Percentiles rank a stretch among this genome's conserved stretches.
phyloP scores from a whole-genome alignment of 805 yeast species.

The Saccharomycopsis javanensis region DNA sequence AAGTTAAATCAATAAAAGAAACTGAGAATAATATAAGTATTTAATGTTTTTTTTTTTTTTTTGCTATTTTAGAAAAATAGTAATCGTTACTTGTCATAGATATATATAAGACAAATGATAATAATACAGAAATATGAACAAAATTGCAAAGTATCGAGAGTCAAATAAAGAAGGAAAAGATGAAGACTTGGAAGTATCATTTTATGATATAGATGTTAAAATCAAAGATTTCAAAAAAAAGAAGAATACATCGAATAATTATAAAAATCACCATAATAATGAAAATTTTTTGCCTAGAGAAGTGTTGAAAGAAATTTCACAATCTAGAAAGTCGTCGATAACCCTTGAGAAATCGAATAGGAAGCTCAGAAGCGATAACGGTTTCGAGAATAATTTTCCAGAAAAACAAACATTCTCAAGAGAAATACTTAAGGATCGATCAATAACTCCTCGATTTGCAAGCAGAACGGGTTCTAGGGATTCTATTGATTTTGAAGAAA shows the following conservation, averaged over 20 bases:
- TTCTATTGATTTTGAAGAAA: not conserved
- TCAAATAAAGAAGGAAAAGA: slow-evolving; percentile 11
- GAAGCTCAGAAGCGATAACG: not conserved
- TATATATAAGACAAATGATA: too few relatives aligned
- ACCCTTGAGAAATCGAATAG: not conserved
- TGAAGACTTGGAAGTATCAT: slow-evolving; percentile 15
- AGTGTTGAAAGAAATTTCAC: not conserved
- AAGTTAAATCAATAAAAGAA: too few relatives aligned
- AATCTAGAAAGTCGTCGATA: not conserved
- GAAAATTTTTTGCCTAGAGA: not conserved
- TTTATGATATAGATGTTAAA: slow-evolving; percentile 11
- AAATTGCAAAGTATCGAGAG: not conserved
- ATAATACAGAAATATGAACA: slow-evolving; percentile 2
- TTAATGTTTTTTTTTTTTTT: too few relatives aligned
- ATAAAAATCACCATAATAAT: not conserved
- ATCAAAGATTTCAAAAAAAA: slow-evolving; percentile 13
- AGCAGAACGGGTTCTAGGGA: not conserved
- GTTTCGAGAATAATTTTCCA: not conserved
- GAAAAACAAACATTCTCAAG: not conserved
- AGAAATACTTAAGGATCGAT: not conserved
- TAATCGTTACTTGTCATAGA: slow-evolving; percentile 1
- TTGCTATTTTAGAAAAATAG: not conserved
- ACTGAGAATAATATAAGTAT: too few relatives aligned
- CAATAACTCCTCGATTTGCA: not conserved
- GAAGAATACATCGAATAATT: not conserved